Percentiles rank a stretch among this genome's conserved stretches.
phyloP scores from a whole-genome alignment of 1,284 basidiomycete species.

The Fistulinella cinereoalba region DNA sequence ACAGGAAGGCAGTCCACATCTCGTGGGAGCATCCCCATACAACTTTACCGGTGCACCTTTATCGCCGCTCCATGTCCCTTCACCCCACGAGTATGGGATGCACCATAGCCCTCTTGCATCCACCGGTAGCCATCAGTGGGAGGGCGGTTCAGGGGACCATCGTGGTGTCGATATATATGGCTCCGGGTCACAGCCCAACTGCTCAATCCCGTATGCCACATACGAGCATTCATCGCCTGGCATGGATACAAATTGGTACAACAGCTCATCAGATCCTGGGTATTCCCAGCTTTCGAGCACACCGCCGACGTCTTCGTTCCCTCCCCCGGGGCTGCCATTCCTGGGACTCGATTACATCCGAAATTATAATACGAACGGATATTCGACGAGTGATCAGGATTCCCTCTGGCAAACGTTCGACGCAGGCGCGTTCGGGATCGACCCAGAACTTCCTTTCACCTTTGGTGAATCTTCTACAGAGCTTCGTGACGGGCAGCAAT shows the following conservation, averaged over 20 bases:
- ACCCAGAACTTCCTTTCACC: conserved; percentile 71
- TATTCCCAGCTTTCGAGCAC: conserved; percentile 50
- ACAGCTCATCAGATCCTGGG: conserved; percentile 42
- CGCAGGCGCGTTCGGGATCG: conserved; percentile 63
- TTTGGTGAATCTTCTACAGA: conserved; percentile 40
- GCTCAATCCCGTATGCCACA: conserved; percentile 34
- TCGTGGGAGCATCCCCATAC: conserved; percentile 36
- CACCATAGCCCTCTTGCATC: conserved; percentile 43
- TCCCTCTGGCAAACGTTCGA: conserved; percentile 73
- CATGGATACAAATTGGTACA: conserved; percentile 48
- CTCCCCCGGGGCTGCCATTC: conserved; percentile 71
- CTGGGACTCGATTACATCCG: conserved; percentile 75
- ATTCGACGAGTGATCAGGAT: conserved; percentile 54
- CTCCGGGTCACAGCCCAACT: conserved; percentile 38
- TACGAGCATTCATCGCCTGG: conserved; percentile 43
- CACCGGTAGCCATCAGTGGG: conserved; percentile 43
- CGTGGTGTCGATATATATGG: conserved; percentile 43
- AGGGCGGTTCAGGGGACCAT: conserved; percentile 36
- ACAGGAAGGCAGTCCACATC: conserved; percentile 46
- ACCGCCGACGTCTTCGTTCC: conserved; percentile 58
- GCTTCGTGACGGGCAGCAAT: conserved; percentile 30
- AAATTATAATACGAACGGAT: conserved; percentile 55
- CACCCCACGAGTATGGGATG: conserved; percentile 55
- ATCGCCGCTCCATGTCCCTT: conserved; percentile 46
- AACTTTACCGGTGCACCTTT: conserved; percentile 47